phyloP scores from a whole-genome alignment of 352 stramenopile genomes.

The Phytophthora quininea region DNA sequence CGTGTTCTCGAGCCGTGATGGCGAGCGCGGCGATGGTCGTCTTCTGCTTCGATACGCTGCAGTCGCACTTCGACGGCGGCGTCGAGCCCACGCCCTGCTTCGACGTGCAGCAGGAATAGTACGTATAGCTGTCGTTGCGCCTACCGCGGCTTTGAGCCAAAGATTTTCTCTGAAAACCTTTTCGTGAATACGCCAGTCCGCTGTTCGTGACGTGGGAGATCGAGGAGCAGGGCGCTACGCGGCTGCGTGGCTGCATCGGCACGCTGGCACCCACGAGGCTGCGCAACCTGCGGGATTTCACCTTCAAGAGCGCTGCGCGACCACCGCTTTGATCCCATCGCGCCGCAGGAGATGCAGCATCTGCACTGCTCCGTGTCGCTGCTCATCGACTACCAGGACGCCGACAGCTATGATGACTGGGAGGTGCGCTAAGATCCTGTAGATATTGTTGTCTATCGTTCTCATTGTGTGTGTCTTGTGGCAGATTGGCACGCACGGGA shows the following conservation, averaged over 20 bases:
- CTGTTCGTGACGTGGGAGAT: conserved; percentile 89
- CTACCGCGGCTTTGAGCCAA: background rate
- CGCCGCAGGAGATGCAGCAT: conserved; percentile 62
- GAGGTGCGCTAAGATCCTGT: conserved; percentile 40
- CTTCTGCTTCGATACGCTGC: conserved; percentile 86
- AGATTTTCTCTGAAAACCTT: conserved; percentile 4
- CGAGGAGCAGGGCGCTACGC: conserved; percentile 50
- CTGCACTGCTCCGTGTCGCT: conserved; percentile 83
- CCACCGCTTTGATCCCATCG: conserved; percentile 78
- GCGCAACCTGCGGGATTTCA: conserved; percentile 77
- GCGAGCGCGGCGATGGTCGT: conserved; percentile 82
- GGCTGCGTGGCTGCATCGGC: conserved; percentile 80
- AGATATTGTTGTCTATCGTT: background rate
- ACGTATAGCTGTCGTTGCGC: background rate
- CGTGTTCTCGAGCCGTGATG: conserved; percentile 38
- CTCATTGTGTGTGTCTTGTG: background rate
- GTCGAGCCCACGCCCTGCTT: conserved; percentile 60
- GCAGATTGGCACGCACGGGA: conserved; percentile 74
- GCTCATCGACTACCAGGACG: conserved; percentile 82
- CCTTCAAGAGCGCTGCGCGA: conserved; percentile 84
- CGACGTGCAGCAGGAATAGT: conserved; percentile 66
- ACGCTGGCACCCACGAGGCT: conserved; percentile 72
- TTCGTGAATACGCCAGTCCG: conserved; percentile 38
- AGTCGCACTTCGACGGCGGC: conserved; percentile 65
- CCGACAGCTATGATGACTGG: conserved; percentile 81